Evolutionary conservation across 1,284 basidiomycete species (phyloP).

Genomic region (Leucoagaricus sp.): DNA sequence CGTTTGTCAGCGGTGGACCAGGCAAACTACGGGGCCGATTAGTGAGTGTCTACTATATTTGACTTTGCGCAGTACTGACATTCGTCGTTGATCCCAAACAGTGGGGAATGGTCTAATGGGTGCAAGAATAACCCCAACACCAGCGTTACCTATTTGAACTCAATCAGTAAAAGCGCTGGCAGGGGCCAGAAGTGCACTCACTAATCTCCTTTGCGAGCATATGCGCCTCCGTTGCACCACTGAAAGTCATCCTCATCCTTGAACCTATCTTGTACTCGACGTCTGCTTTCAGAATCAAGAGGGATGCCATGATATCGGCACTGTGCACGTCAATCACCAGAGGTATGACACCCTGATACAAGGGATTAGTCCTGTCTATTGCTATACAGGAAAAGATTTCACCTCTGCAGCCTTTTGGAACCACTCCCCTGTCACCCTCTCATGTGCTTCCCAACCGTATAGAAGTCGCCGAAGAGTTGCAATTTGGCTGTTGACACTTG

Average conservation of each 20-base stretch:
- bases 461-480: slow-evolving; percentile 63
- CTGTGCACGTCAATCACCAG: slow-evolving; percentile 69
- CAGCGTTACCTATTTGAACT: slow-evolving; percentile 40
- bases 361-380: neutral
- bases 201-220: slow-evolving; percentile 77
- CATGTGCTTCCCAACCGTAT: slow-evolving; percentile 47
- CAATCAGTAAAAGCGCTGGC: slow-evolving; percentile 11
- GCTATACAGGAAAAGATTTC: slow-evolving; percentile 16
- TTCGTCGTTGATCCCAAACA: slow-evolving; percentile 69
- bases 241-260: slow-evolving; percentile 63
- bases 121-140: slow-evolving; percentile 71
- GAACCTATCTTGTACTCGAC: slow-evolving; percentile 62
- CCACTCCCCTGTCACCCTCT: slow-evolving; percentile 50
- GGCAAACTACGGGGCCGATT: slow-evolving; percentile 44
- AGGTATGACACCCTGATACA: slow-evolving; percentile 50
- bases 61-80: slow-evolving; percentile 42
- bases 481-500: slow-evolving; percentile 74
- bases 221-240: slow-evolving; percentile 76
- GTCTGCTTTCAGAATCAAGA: slow-evolving; percentile 74
- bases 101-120: slow-evolving; percentile 59
- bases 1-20: slow-evolving; percentile 73
- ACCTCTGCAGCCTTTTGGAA: slow-evolving; percentile 65
- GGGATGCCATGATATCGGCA: slow-evolving; percentile 77
- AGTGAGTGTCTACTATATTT: neutral
- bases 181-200: slow-evolving; percentile 21